These are phyloP conservation scores for Malus sylvestris DNA, from an alignment of 306 rosid species.

Conservation along the genomic window DNA sequence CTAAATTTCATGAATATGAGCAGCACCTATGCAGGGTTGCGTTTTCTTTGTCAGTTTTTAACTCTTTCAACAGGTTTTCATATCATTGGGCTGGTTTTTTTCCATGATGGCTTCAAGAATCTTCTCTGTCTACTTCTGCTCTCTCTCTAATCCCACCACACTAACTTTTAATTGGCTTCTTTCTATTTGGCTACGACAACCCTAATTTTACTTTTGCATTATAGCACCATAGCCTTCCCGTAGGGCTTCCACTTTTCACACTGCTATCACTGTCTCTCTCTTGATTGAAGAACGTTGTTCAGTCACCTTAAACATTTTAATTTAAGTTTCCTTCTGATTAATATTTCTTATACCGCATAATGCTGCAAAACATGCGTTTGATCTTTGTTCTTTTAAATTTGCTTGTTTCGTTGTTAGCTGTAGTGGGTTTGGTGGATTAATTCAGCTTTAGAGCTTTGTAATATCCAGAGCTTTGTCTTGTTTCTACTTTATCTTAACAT, in stretches of 20 bases:
- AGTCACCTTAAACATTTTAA: neutral
- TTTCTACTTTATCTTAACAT: neutral
- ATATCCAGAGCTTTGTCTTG: neutral
- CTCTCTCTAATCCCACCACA: neutral
- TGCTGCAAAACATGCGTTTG: neutral
- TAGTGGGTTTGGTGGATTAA: neutral
- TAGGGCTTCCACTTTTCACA: constrained; percentile 12
- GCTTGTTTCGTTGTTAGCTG: neutral
- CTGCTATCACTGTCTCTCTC: neutral
- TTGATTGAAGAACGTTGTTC: neutral
- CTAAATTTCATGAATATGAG: constrained; percentile 25
- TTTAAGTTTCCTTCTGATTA: neutral
- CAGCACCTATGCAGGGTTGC: constrained; percentile 8
- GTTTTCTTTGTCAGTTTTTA: constrained; percentile 19
- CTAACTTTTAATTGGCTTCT: neutral
- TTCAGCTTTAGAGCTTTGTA: neutral
- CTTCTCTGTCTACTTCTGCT: constrained; percentile 40
- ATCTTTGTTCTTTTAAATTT: neutral
- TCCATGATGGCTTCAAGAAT: constrained; percentile 30
- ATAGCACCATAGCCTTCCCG: neutral
- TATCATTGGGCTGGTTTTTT: constrained; percentile 29
- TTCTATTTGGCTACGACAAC: neutral
- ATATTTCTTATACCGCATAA: neutral
- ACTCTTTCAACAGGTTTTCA: constrained; percentile 2
- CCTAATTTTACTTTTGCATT: neutral